Percentiles rank a stretch among this genome's conserved stretches.
These are phyloP conservation scores for Xylaria scruposa DNA, from an alignment of 495 filamentous ascomycete species.

Conservation along the genomic window DNA sequence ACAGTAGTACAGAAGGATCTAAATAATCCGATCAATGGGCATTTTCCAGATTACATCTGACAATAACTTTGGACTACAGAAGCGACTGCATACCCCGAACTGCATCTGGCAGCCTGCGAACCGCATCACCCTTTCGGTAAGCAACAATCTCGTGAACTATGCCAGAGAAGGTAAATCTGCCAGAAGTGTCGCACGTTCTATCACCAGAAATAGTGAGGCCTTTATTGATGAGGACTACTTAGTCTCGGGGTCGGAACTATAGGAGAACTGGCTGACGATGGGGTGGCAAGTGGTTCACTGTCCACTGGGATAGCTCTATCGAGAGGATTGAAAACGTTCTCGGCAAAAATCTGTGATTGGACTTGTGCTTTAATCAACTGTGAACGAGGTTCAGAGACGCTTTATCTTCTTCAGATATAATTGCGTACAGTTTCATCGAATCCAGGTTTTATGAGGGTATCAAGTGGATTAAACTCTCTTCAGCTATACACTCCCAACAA, in stretches of 20 bases:
- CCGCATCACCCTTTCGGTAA: constrained; percentile 3
- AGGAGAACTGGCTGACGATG: not conserved
- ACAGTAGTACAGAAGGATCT: no score
- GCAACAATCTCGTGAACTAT: not conserved
- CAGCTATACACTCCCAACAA: not conserved
- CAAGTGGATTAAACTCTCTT: not conserved
- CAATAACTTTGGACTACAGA: no score
- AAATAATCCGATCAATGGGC: no score
- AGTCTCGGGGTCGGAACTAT: not conserved
- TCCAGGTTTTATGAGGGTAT: not conserved
- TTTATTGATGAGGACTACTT: not conserved
- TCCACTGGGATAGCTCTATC: not conserved
- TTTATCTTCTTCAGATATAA: constrained; percentile 66
- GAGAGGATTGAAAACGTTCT: not conserved
- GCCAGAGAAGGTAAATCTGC: not conserved
- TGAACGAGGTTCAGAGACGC: constrained; percentile 66
- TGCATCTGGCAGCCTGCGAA: not conserved
- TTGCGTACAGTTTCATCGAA: constrained; percentile 50
- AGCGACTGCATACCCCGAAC: not conserved
- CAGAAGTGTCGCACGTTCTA: constrained; percentile 2
- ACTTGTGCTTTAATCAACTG: constrained; percentile 46
- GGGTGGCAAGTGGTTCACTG: not conserved
- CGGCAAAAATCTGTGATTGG: constrained; percentile 53
- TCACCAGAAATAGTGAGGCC: not conserved
- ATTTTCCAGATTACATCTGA: no score